Conservation (phyloP, 495 filamentous ascomycete genomes). For the Podospora appendiculata region DNA sequence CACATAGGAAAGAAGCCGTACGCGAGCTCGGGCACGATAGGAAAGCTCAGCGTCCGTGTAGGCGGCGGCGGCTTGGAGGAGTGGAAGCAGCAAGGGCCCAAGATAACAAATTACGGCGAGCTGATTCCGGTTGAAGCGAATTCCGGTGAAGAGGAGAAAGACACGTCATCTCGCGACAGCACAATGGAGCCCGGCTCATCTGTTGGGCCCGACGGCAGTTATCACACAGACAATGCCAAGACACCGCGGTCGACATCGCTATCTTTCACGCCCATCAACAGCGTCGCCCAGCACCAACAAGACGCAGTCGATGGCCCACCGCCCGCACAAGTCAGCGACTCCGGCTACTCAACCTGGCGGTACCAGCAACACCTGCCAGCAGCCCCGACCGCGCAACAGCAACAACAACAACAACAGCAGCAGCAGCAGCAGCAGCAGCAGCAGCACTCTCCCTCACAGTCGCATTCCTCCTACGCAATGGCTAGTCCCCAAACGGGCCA, state of each 20-base stretch:
- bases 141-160: slow-evolving; percentile 16
- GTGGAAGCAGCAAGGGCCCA: slow-evolving; percentile 42
- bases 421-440: no score
- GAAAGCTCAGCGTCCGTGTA: slow-evolving; percentile 36
- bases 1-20: slow-evolving; percentile 18
- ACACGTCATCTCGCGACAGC: slow-evolving; percentile 23
- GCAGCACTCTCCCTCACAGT: slow-evolving; percentile 8
- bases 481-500: slow-evolving; percentile 8
- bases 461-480: slow-evolving; percentile 9
- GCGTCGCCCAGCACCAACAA: slow-evolving; percentile 10
- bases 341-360: not conserved
- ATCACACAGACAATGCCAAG: slow-evolving; percentile 14
- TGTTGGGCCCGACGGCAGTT: slow-evolving; percentile 14
- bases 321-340: not conserved
- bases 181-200: slow-evolving; percentile 19
- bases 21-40: slow-evolving; percentile 1
- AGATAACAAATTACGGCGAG: slow-evolving; percentile 35
- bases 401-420: no score
- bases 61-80: slow-evolving; percentile 63
- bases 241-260: slow-evolving; percentile 20
- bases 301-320: not conserved
- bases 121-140: slow-evolving; percentile 16
- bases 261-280: slow-evolving; percentile 47
- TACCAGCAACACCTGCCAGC: not conserved
- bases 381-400: not conserved